Evolutionary conservation across 202 grass and related monocot species (phyloP), one percentile per base, ranked within the genome.

Genomic region (Saccharum hybrid): DNA sequence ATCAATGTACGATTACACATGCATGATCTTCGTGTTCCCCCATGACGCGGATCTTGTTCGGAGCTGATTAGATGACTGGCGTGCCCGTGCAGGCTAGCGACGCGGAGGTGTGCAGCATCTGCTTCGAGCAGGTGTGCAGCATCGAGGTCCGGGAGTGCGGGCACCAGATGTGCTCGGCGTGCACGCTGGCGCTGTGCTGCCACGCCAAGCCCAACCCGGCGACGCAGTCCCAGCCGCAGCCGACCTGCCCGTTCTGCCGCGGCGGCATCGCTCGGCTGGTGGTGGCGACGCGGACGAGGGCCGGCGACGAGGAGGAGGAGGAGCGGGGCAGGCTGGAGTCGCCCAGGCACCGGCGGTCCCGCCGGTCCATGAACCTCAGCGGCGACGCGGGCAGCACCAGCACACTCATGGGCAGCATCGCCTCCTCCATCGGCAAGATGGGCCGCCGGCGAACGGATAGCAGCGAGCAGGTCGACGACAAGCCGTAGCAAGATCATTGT

Each of bases 81-180:
- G 30, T 74, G 59, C 8, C 1, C 26, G 63, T 89, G 86, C 88
- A 98, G 95, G 85, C 30, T 2, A 77, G 88, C 23, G 94, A 87
- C 45, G 79, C 18, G 3, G 92, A 96, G 82, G 83, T 92, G 79
- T 99, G 96, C 83, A 92, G 89, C 88, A 99, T 99, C 85, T 99
- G 96, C 88, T 96, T 96, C 61, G 93, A 99, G 77, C 96, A 91
- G 85, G 89, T 76, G 66, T 99, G 96, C 88, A 88, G 84, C 34
- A 96, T 99, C 65, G 89, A 94, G 89, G 88, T 99, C 56, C 86
- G 72, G 89, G 89, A 90, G 66, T 99, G 96, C 75, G 89, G 96
- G 66, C 96, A 99, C 86, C 88, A 99, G 86, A 99, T 99, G 91
- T 99, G 96, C 74, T 91, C 96, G 45, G 83, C 84, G 82, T 99